Conservation (phyloP, 1,284 basidiomycete species). For the Fistulinella cinereoalba region DNA sequence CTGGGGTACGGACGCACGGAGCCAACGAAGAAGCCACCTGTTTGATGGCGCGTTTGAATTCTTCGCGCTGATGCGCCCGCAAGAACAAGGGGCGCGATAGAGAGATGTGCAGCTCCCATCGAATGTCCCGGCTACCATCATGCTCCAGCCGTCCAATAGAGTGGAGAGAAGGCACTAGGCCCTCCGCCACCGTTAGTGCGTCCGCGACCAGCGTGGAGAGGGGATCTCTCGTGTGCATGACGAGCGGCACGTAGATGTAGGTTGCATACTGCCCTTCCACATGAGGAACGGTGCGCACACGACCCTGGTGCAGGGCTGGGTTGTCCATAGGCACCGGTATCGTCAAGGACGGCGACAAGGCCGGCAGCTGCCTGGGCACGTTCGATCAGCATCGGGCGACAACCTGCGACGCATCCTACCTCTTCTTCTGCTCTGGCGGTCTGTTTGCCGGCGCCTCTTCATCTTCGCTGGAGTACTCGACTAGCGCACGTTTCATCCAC, state of each 20-base stretch:
- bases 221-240: conserved; percentile 40
- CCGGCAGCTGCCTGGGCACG: conserved; percentile 54
- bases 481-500: conserved; percentile 30
- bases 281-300: conserved; percentile 68
- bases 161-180: conserved; percentile 46
- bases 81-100: conserved; percentile 74
- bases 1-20: conserved; percentile 43
- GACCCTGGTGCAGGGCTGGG: conserved; percentile 73
- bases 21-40: conserved; percentile 41
- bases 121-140: conserved; percentile 1
- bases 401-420: conserved; percentile 8
- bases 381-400: conserved; percentile 10
- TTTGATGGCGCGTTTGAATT: conserved; percentile 58
- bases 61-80: conserved; percentile 71
- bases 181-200: conserved; percentile 45
- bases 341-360: conserved; percentile 49
- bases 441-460: conserved; percentile 19
- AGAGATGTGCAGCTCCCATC: conserved; percentile 63
- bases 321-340: conserved; percentile 53
- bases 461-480: conserved; percentile 37
- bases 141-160: conserved; percentile 36
- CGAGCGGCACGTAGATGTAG: conserved; percentile 69
- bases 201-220: conserved; percentile 49
- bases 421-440: conserved; percentile 31
- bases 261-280: conserved; percentile 78